Conservation (phyloP, 164 flowering plant species). For the Umbilicus rupestris region DNA sequence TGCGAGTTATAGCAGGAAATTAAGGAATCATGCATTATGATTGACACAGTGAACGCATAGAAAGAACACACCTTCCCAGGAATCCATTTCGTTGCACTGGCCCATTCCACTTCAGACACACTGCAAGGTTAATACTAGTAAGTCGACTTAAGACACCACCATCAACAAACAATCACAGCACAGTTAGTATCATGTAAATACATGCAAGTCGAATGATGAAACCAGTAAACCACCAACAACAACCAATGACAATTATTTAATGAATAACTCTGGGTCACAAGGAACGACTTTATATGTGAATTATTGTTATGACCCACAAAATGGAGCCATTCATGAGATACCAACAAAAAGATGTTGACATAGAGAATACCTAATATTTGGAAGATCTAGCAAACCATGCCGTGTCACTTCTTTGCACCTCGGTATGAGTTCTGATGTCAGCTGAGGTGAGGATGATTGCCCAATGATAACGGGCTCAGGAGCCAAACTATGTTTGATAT, state of each 20-base stretch:
- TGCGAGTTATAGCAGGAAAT: background rate
- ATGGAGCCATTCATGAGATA: background rate
- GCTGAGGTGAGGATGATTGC: constrained; percentile 19
- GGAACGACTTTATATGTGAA: background rate
- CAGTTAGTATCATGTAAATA: background rate
- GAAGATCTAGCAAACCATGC: constrained; percentile 22
- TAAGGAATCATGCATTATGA: background rate
- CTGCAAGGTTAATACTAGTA: constrained; percentile 25
- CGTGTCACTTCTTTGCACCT: constrained; percentile 39
- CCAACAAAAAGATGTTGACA: background rate
- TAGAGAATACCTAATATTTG: constrained; percentile 30
- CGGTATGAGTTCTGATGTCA: constrained; percentile 23
- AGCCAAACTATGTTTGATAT: constrained; percentile 13
- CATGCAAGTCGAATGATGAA: background rate
- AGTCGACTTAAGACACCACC: constrained; percentile 1
- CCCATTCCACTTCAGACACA: constrained; percentile 42
- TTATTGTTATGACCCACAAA: background rate
- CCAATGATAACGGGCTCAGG: constrained; percentile 16
- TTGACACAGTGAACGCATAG: background rate
- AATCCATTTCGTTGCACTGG: constrained; percentile 30
- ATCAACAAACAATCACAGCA: background rate
- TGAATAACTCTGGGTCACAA: background rate
- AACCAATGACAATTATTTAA: too few relatives aligned
- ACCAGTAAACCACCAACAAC: background rate
- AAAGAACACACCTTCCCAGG: constrained; percentile 34